Percentiles rank a stretch among this genome's conserved stretches.
These are phyloP conservation scores for Botryosphaeria dothidea DNA, from an alignment of 2,329 filamentous ascomycete species.

Conservation along the genomic window DNA sequence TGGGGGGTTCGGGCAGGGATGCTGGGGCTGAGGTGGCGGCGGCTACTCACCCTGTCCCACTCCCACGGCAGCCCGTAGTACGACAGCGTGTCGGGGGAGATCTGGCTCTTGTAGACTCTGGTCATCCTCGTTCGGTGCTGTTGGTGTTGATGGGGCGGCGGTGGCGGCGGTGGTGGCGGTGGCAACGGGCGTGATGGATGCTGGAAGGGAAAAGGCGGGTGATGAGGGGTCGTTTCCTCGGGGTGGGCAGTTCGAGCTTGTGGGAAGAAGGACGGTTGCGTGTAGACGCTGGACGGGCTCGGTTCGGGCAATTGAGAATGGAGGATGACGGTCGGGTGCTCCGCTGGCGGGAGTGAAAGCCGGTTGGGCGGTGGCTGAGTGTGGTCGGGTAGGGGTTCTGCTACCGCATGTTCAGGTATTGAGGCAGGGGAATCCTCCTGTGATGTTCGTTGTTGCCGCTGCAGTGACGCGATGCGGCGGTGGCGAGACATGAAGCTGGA, in stretches of 20 bases:
- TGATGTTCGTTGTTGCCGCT: background rate
- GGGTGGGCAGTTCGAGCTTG: background rate
- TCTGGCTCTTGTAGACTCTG: conserved; percentile 20
- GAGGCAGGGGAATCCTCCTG: background rate
- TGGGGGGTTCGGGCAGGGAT: background rate
- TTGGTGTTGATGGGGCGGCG: background rate
- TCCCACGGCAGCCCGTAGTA: conserved; percentile 53
- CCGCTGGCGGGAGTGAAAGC: background rate
- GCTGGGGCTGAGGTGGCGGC: background rate
- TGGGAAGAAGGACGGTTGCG: background rate
- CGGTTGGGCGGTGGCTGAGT: background rate
- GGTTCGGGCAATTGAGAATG: background rate
- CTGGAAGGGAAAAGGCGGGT: conserved; percentile 6
- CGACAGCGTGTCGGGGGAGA: conserved; percentile 42
- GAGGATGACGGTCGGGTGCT: background rate
- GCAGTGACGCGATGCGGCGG: background rate
- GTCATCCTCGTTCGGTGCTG: background rate
- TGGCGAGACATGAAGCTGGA: background rate
- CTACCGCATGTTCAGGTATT: background rate
- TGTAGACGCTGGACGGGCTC: no score
- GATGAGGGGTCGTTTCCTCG: background rate
- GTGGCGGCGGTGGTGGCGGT: background rate
- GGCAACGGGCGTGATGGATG: background rate
- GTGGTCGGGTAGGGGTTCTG: background rate
- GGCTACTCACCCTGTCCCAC: conserved; percentile 45